Conservation (phyloP, 768 basidiomycete genomes). For the Paxillus ammoniavirescens region DNA sequence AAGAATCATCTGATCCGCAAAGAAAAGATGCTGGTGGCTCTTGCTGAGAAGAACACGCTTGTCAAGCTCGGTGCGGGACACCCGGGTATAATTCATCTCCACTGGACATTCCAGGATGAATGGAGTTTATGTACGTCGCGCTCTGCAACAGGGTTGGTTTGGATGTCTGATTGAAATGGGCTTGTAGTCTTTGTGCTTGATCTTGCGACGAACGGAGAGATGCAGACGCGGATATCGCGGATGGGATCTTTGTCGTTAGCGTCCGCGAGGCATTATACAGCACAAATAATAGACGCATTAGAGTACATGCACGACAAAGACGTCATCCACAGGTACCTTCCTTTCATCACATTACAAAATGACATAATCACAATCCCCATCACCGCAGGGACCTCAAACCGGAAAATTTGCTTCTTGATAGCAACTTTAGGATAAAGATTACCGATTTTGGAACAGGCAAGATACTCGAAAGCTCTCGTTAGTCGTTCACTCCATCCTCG, state of each 20-base stretch:
- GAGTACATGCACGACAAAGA: constrained; percentile 89
- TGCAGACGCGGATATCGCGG: constrained; percentile 67
- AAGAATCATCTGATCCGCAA: constrained; percentile 80
- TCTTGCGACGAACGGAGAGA: constrained; percentile 72
- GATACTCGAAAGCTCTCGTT: constrained; percentile 57
- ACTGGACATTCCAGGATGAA: constrained; percentile 84
- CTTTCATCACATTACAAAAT: background rate
- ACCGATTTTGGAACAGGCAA: constrained; percentile 96
- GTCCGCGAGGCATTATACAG: constrained; percentile 82
- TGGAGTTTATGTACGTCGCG: constrained; percentile 72
- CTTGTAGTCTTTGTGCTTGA: constrained; percentile 74
- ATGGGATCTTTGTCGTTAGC: constrained; percentile 83
- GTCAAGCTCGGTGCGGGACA: constrained; percentile 63
- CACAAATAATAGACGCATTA: constrained; percentile 86
- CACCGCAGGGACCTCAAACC: constrained; percentile 68
- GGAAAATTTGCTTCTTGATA: constrained; percentile 89
- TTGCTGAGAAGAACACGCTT: constrained; percentile 78
- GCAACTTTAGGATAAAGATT: constrained; percentile 84
- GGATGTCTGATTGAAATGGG: constrained; percentile 3
- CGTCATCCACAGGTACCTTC: constrained; percentile 75
- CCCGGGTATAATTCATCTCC: constrained; percentile 78
- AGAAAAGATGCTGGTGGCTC: constrained; percentile 74
- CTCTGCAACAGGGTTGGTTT: background rate
- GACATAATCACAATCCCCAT: constrained; percentile 10
- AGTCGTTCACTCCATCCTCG: constrained; percentile 20